Base-by-base conservation (phyloP, 2,329 filamentous ascomycete genomes). In the Xylariaceae sp. region DNA sequence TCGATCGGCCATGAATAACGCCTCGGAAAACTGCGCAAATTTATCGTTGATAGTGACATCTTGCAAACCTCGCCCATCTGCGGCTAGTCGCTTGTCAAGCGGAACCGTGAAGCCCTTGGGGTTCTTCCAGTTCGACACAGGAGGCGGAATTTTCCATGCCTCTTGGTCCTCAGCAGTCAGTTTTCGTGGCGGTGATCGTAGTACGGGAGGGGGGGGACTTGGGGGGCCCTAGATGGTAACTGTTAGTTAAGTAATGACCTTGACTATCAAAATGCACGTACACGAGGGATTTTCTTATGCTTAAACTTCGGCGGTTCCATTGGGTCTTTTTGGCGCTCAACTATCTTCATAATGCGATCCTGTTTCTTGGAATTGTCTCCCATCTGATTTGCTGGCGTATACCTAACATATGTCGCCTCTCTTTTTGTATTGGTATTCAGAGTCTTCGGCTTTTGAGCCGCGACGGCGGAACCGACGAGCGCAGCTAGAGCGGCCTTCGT, bases 41-140 rank as follows among this genome's bases (percentile, higher is more conserved):
- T 96, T 97, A 77, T 99, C 94, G 73, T 96, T 97, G 74, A 99
- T 97, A 6, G 90, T 87, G 40, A 96, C 85, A 68, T 99, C 94
- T 70, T 96, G 91, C 58, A 99, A 70, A 0, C 90, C 90, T 65
- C 94, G 82, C 12, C 94, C 94, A 70, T 97, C 92, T 8, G 94
- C 92, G 16, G 94, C 94, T 63, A 99, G 75, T 68, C 94, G 86
- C 76, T 99, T 99, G 71, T 99, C 94, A 48, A 99, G 72, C 0
- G 94, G 90, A 1, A 99, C 89, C 0, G 94, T 99, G 68, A 96
- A 99, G 65, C 94, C 94, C 75, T 97, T 97, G 1, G 92, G 89
- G 70, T 99, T 99, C 81, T 99, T 99, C 94, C 94, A 99, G 71
- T 97, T 97, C 18, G 89, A 95, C 1, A 99, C 86, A 0, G 92